Base-by-base conservation (phyloP, 768 basidiomycete species). In the Mycena leptocephala region DNA sequence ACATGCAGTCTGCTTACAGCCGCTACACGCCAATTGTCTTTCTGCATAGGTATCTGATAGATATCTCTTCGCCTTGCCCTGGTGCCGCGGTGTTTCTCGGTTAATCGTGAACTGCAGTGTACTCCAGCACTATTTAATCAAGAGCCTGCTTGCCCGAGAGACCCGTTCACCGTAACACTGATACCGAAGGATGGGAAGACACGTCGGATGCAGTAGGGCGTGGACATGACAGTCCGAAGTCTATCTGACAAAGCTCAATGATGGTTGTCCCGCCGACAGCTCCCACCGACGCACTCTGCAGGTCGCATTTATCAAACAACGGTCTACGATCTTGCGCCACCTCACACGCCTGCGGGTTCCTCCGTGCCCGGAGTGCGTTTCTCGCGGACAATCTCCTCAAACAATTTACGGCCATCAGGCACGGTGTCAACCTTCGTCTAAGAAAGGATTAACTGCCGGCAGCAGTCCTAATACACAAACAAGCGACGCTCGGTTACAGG, bases 231-330 rank as follows among this genome's bases (percentile, higher is more conserved):
- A 28, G n/a, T 28, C 11, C 58, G 48, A 72, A 56, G 51, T 32
- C 39, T 30, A n/a, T 32, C 2, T 30, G 67, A 41, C 35, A 30
- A n/a, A n/a, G n/a, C n/a, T n/a, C n/a, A n/a, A n/a, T 70, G 72
- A 73, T 66, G 53, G 72, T 73, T 59, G 63, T 58, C 72, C 37
- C 14, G 32, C 41, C 71, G 33, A 66, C 72, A 6, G 11, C 41
- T 73, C 64, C 30, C 72, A 73, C 26, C 53, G 30, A 10, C 55
- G 55, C 55, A 14, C 55, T 56, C 55, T 32, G 16, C 30, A n/a
- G 26, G 35, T 5, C 39, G n/a, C 41, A 63, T 63, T 63, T 63
- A 63, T 63, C 61, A 63, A 63, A 63, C 9, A 56, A 32, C 7
- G 11, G 24, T 9, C 53, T 61, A 2, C 32, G 26, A 56, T 39